Evolutionary conservation across 371 early-diverging fungal species (phyloP).

Genomic region (Mortierella sp.): DNA sequence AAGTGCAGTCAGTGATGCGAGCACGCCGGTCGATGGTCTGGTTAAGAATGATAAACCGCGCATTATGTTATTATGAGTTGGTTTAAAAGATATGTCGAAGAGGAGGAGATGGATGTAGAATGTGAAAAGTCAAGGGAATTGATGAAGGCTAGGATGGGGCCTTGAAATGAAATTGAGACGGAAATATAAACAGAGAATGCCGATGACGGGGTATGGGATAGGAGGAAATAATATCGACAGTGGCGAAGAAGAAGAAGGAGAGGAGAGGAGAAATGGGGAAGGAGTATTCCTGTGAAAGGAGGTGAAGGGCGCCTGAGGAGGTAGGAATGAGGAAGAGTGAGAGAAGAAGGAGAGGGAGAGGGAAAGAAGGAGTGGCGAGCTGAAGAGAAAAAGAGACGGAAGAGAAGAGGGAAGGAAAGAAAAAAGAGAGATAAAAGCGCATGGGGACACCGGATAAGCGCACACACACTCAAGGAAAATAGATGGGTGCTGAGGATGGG

Average conservation of each 20-base stretch:
- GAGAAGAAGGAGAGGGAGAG: background rate
- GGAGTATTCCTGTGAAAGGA: background rate
- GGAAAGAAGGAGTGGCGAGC: conserved; percentile 3
- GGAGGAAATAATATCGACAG: background rate
- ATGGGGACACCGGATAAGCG: background rate
- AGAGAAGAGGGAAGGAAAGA: background rate
- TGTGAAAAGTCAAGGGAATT: background rate
- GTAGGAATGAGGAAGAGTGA: background rate
- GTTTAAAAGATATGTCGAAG: too few relatives aligned
- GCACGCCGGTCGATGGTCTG: background rate
- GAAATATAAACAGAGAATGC: background rate
- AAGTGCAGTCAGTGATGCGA: conserved; percentile 3
- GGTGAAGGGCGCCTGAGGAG: conserved; percentile 9
- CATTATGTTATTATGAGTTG: too few relatives aligned
- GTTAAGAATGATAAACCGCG: background rate
- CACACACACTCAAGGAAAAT: background rate
- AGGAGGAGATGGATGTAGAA: background rate
- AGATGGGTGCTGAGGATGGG: background rate
- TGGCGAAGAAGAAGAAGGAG: background rate
- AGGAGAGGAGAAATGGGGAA: background rate
- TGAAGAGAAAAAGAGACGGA: background rate
- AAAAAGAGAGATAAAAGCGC: background rate
- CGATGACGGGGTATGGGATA: background rate
- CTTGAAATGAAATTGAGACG: background rate
- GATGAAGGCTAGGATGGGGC: background rate